phyloP scores from a whole-genome alignment of 441 rosid species.

The Erodium trifolium region DNA sequence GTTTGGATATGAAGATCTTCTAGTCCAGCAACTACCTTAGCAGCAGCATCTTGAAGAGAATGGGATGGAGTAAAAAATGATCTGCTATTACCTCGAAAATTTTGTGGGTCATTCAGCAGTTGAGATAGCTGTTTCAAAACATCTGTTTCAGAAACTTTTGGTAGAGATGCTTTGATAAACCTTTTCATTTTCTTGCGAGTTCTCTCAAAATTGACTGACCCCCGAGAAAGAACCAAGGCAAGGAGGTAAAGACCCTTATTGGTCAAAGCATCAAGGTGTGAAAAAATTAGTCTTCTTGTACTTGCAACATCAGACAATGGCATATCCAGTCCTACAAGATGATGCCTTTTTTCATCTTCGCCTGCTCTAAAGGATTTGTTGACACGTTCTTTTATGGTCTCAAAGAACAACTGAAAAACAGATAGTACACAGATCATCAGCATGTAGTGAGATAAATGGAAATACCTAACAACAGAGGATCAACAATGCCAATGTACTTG shows the following conservation, averaged over 20 bases:
- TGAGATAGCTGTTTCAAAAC: conserved; percentile 31
- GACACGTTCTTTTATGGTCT: conserved; percentile 42
- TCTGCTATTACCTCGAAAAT: conserved; percentile 35
- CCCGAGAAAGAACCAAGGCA: conserved; percentile 39
- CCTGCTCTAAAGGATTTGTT: conserved; percentile 51
- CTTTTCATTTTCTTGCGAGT: conserved; percentile 52
- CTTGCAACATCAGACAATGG: conserved; percentile 25
- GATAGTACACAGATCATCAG: conserved; percentile 7
- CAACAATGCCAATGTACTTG: background rate
- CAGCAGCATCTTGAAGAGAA: conserved; percentile 33
- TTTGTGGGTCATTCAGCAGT: conserved; percentile 43
- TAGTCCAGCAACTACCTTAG: conserved; percentile 41
- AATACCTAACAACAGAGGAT: background rate
- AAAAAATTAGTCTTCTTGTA: conserved; percentile 28
- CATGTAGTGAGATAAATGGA: background rate
- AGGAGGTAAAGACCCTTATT: conserved; percentile 53
- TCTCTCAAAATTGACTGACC: conserved; percentile 37
- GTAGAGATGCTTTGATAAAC: conserved; percentile 39
- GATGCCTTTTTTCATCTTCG: conserved; percentile 20
- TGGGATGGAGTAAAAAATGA: conserved; percentile 25
- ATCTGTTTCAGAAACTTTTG: conserved; percentile 20
- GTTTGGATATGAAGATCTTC: conserved; percentile 45
- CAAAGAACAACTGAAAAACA: conserved; percentile 48
- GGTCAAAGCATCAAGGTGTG: conserved; percentile 47
- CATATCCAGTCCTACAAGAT: conserved; percentile 22